Evolutionary conservation across 345 rosid genomes (phyloP).

Genomic region (Euphorbia pulcherrima): DNA sequence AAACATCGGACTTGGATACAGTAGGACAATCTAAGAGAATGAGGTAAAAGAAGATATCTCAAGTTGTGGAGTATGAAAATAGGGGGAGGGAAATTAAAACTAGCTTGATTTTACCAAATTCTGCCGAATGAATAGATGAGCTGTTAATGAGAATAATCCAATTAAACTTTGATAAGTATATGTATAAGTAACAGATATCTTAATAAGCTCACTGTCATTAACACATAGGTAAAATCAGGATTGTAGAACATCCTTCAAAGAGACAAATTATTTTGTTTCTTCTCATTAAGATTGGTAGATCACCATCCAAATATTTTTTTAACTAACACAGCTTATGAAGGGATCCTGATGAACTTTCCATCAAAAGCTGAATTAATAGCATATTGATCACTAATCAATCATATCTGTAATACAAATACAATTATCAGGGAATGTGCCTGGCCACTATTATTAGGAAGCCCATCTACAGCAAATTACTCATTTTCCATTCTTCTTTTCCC

Average conservation of each 20-base stretch:
- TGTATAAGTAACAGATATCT: neutral
- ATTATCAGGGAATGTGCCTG: neutral
- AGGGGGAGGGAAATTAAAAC: neutral
- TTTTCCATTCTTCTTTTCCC: neutral
- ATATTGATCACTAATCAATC: neutral
- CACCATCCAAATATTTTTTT: neutral
- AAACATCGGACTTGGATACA: neutral
- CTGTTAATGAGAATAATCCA: neutral
- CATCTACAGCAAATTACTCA: neutral
- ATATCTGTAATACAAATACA: too few species aligned
- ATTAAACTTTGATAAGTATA: neutral
- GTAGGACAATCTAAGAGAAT: neutral
- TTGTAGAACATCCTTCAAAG: neutral
- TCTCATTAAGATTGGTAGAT: neutral
- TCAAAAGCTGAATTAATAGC: neutral
- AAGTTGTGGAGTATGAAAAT: neutral
- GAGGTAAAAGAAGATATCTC: neutral
- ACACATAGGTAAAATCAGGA: neutral
- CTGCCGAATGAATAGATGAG: neutral
- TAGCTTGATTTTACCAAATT: neutral
- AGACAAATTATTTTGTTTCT: neutral
- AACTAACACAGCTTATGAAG: neutral
- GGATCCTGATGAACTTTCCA: neutral
- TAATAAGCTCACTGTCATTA: neutral
- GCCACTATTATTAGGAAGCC: neutral